Base-by-base conservation (phyloP, 495 filamentous ascomycete genomes). In the Copromyces sp. region DNA sequence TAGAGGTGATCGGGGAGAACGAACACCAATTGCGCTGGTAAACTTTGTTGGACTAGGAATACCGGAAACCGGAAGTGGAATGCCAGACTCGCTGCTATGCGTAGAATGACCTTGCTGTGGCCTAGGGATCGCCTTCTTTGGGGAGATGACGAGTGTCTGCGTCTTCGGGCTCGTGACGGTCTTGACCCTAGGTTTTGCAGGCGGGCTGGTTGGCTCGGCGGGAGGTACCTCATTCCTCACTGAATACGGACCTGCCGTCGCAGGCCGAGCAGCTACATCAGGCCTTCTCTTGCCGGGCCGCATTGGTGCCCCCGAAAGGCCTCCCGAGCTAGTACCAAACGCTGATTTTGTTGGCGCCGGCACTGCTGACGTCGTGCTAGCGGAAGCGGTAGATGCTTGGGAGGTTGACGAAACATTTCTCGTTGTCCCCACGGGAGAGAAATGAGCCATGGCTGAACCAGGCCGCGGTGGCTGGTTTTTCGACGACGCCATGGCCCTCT, bases 361-460 rank as follows among this genome's bases (percentile, higher is more conserved):
- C 71, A 83, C 77, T 12, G 80, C 77, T 4, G 82, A 74, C 7
- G 81, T 77, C 39, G 77, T 61, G n/a, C 73, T 35, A n/a, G 73
- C 53, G 11, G 81, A 71, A 41, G 80, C 75, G 39, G 81, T 75
- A 8, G 86, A 80, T 24, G 82, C 79, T 47, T 83, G 76, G 59
- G 87, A 77, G 17, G 82, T 74, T 65, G 82, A 84, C 7, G 81
- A 82, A 20, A 78, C 76, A 71, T 74, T 81, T 35, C 86, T 84
- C 16, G 83, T 86, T 4, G 82, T 85, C 70, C 86, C 82, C 69
- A 82, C 83, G 32, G 90, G 88, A 14, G 90, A 87, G 65, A 91
- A 86, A 53, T 84, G 83, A 24, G 90, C 84, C 86, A 91, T 92
- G 69, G 92, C 92, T 39, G 93, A 95, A 70, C 87, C 91, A 5